Evolutionary conservation across 176 grass and related monocot genomes (phyloP).

Genomic region (Oryza brachyantha): DNA sequence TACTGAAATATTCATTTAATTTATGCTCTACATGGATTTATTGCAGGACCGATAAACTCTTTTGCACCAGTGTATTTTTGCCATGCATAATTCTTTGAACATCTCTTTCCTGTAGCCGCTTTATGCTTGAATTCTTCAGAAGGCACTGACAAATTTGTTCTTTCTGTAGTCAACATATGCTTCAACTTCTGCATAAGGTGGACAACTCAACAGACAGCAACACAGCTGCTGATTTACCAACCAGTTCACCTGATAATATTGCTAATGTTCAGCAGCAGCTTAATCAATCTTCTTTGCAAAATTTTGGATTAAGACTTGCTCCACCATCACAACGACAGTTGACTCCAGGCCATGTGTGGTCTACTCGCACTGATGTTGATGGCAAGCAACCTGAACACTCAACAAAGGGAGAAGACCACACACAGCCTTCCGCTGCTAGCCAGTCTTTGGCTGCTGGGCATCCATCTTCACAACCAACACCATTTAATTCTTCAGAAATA

Average conservation of each 20-base stretch:
- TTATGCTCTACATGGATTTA: background rate
- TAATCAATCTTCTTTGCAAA: constrained; percentile 62
- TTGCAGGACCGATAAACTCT: constrained; percentile 7
- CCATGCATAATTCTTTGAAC: constrained; percentile 2
- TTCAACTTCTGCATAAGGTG: constrained; percentile 89
- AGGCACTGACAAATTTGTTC: constrained; percentile 38
- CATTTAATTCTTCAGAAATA: constrained; percentile 44
- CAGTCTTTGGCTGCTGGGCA: constrained; percentile 36
- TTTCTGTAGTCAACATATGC: constrained; percentile 92
- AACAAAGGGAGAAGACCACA: constrained; percentile 37
- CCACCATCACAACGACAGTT: constrained; percentile 69
- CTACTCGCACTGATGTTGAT: constrained; percentile 50
- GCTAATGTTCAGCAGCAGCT: constrained; percentile 54
- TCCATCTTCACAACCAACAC: constrained; percentile 42
- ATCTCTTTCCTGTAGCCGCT: constrained; percentile 44
- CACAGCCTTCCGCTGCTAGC: constrained; percentile 41
- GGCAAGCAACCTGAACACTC: constrained; percentile 52
- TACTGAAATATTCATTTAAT: background rate
- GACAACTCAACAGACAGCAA: constrained; percentile 66
- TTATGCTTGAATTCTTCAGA: constrained; percentile 54
- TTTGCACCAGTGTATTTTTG: constrained; percentile 5
- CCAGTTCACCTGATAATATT: constrained; percentile 39
- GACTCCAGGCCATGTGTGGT: constrained; percentile 42
- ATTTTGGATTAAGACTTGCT: constrained; percentile 69
- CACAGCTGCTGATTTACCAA: constrained; percentile 37